Base-by-base conservation (phyloP, 1,284 basidiomycete genomes). In the Ceraceosorus guamensis region DNA sequence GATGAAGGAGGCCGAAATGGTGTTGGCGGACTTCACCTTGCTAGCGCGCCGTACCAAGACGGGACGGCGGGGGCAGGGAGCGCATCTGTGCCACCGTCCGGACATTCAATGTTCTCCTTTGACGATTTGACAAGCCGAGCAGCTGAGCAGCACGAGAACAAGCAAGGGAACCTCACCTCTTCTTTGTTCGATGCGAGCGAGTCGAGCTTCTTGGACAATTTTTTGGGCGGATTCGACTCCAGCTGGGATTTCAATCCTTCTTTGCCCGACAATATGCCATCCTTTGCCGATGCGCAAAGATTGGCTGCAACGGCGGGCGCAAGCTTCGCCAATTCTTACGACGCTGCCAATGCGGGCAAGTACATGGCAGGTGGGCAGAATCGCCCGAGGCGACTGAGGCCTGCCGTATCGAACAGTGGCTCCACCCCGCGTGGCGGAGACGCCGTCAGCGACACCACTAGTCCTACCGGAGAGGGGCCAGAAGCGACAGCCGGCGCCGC, bases 231-330 rank as follows among this genome's bases (percentile, higher is more conserved):
- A 7, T 70, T 72, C 43, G 67, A 72, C 44, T 18, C 11, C 18
- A 45, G 45, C 46, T 70, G 65, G 63, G 67, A 72, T 45, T 72
- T 72, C 55, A 66, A 72, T 43, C 70, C 70, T 0, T 59, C 56
- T 10, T 50, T 72, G 8, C 70, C 70, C 2, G 63, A 67, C 31
- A 64, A 66, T 11, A 62, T 72, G 66, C 70, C 70, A 1, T 66
- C 64, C 55, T 72, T 72, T 54, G 66, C 68, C 6, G 65, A 66
- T 2, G 68, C 67, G 11, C 60, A 62, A 13, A 65, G 65, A 24
- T 60, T 11, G n/a, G 32, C 16, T 30, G 53, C 53, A 13, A 39
- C 34, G 18, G 16, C 24, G 18, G n/a, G n/a, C n/a, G n/a, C n/a
- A n/a, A n/a, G n/a, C n/a, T n/a, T n/a, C n/a, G n/a, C n/a, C n/a